A percentile compares a stretch with the other conserved stretches of the same genome.
These are phyloP conservation scores for Lignosus rhinocerotis DNA, from an alignment of 1,284 basidiomycete species.

Conservation along the genomic window DNA sequence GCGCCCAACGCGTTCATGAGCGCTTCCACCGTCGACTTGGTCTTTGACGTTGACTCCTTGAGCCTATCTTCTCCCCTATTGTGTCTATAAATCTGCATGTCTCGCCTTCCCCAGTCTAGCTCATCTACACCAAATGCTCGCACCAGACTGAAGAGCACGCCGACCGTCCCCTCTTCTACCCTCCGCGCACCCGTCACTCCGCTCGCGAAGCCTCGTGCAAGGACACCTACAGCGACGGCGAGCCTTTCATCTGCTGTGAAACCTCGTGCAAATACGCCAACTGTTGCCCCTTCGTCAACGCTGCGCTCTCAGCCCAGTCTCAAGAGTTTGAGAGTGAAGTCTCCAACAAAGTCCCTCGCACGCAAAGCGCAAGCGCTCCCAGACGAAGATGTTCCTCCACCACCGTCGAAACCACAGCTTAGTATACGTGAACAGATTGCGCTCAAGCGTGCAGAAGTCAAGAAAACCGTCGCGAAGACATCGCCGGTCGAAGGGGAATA, in stretches of 20 bases:
- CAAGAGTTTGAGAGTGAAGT: constrained; percentile 16
- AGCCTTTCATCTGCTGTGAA: neutral
- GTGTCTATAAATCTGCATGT: constrained; percentile 36
- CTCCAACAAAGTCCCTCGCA: constrained; percentile 22
- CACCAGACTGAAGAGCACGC: constrained; percentile 31
- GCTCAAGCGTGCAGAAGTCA: constrained; percentile 70
- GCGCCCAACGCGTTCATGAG: constrained; percentile 19
- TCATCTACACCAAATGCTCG: constrained; percentile 36
- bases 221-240: constrained; percentile 3
- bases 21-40: constrained; percentile 6
- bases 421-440: constrained; percentile 76
- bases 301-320: constrained; percentile 23
- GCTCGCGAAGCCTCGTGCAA: constrained; percentile 23
- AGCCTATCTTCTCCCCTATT: neutral
- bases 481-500: constrained; percentile 29
- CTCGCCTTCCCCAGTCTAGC: constrained; percentile 48
- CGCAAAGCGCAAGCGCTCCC: constrained; percentile 16
- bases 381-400: constrained; percentile 30
- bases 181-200: constrained; percentile 18
- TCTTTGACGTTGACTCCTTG: neutral
- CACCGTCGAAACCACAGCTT: constrained; percentile 38
- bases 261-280: constrained; percentile 13
- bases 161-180: constrained; percentile 11
- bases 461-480: constrained; percentile 46
- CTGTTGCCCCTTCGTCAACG: constrained; percentile 20